Conservation (phyloP, 495 filamentous ascomycete genomes). For the Penicillium chermesinum region DNA sequence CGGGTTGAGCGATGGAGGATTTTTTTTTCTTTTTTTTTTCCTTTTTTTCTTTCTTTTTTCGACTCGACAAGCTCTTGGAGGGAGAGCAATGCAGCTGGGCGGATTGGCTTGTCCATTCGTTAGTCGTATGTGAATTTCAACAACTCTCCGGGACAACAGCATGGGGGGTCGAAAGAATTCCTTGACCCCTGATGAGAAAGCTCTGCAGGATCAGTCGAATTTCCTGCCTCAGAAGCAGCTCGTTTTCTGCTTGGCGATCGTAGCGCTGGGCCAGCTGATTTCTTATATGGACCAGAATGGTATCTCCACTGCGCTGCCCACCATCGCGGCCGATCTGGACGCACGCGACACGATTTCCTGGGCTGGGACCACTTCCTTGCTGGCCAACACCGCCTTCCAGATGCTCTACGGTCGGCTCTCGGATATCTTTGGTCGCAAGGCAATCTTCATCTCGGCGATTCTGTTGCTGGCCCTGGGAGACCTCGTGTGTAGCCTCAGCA, state of each 20-base stretch:
- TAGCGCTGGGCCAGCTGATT: constrained; percentile 51
- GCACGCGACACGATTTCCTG: constrained; percentile 62
- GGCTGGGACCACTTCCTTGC: constrained; percentile 71
- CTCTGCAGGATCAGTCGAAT: constrained; percentile 50
- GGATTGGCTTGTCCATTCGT: too few relatives aligned
- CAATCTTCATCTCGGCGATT: constrained; percentile 44
- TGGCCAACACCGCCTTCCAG: constrained; percentile 66
- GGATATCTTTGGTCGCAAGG: constrained; percentile 55
- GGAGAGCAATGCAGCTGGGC: too few relatives aligned
- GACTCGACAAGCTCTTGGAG: too few relatives aligned
- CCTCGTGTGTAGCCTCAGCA: constrained; percentile 47
- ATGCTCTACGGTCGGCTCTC: constrained; percentile 58
- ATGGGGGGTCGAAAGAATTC: background rate
- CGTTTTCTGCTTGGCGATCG: constrained; percentile 49
- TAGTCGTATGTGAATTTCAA: background rate
- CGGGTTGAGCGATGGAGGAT: too few relatives aligned
- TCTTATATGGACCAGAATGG: constrained; percentile 61
- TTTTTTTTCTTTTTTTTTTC: too few relatives aligned
- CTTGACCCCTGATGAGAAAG: constrained; percentile 30
- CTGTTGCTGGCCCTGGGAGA: constrained; percentile 48
- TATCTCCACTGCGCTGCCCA: constrained; percentile 55
- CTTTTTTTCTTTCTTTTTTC: too few relatives aligned
- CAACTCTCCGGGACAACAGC: background rate
- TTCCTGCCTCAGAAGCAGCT: constrained; percentile 52
- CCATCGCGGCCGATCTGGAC: constrained; percentile 53